Base-by-base conservation (phyloP, 805 yeast species). In the Suhomyces emberorum region DNA sequence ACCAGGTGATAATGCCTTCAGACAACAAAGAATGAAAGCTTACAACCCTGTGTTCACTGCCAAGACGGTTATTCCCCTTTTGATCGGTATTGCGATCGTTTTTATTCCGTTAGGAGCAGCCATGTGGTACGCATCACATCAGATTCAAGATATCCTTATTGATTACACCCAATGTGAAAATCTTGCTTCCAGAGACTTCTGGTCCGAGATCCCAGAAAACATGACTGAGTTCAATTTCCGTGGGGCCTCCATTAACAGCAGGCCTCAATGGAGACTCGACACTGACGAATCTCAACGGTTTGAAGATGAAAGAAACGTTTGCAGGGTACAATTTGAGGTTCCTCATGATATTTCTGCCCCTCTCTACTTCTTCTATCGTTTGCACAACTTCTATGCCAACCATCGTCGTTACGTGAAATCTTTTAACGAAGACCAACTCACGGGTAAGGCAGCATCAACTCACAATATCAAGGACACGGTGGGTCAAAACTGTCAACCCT, bases 1-100 rank as follows among this genome's bases (percentile, higher is more conserved):
- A 54, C 93, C 93, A 10, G 78, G 77, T 32, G 82, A 72, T 40
- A 71, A 65, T 52, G 75, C 74, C 8, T 77, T 77, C 48, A 70
- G 77, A 31, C 82, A 77, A 51, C 82, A 77, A 47, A 56, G 74
- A 39, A 58, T 77, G 36, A 67, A 62, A 36, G 81, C 81, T 0
- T 63, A 66, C 43, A 74, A 75, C 53, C 61, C 61, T 10, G 72
- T 69, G 14, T 58, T 69, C 34, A 68, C 72, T 1, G 70, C 71
- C 15, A 57, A 52, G 28, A 61, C 69, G 5, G 70, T 69, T 17
- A 62, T 68, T 28, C 73, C 74, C 8, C 35, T 68, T 22, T 55
- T 69, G 38, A 30, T 68, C 15, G 54, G 48, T 7, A 56, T 69
- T 25, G 73, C 72, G 12, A 48, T 69, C 3, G 43, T 69, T 3